Conservation (phyloP, 148 eudicot genomes). For the Camellia granthamiana region DNA sequence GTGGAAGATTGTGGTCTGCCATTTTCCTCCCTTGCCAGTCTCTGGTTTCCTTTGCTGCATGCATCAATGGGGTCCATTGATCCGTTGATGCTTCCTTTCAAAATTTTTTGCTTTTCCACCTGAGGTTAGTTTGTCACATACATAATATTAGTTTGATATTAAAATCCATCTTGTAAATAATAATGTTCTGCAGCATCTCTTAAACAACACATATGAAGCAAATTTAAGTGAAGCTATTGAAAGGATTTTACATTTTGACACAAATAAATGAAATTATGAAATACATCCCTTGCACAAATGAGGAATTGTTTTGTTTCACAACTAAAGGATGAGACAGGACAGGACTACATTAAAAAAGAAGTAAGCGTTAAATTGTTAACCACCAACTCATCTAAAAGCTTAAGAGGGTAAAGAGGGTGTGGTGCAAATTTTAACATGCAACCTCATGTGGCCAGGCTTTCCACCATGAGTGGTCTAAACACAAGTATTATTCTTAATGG, state of each 20-base stretch:
- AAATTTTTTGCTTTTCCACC: conserved; percentile 92
- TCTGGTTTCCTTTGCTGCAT: conserved; percentile 27
- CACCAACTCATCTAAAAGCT: background rate
- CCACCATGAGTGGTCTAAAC: background rate
- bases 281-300: background rate
- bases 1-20: conserved; percentile 24
- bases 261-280: background rate
- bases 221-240: background rate
- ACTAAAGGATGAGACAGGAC: background rate
- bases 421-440: no score
- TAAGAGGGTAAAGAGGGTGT: background rate
- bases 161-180: background rate
- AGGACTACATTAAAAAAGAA: background rate
- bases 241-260: background rate
- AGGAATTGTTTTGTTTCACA: background rate
- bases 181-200: background rate
- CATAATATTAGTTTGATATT: background rate
- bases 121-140: conserved; percentile 20
- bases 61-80: conserved; percentile 27
- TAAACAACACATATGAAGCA: background rate
- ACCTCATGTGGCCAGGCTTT: background rate
- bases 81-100: conserved; percentile 51
- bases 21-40: conserved; percentile 24
- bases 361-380: background rate
- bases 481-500: background rate